Evolutionary conservation across 108 stramenopile species (phyloP).

Genomic region (Cyclotella kingstonii): DNA sequence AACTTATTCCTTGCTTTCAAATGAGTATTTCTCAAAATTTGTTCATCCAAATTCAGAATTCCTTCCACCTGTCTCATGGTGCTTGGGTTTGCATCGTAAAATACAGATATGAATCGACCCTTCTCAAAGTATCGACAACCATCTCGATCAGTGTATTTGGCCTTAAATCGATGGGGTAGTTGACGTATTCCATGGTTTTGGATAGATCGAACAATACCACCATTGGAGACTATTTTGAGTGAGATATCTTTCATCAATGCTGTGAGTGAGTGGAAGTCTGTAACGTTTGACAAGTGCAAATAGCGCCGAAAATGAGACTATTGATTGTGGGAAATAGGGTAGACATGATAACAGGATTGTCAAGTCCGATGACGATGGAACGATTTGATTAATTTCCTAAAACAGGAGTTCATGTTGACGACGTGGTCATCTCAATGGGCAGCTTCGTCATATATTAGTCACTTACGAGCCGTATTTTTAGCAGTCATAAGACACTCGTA

Average conservation of each 20-base stretch:
- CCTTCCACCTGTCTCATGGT: slow-evolving; percentile 63
- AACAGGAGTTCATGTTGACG: background rate
- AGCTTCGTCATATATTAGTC: no score
- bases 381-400: no score
- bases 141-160: slow-evolving; percentile 71
- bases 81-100: slow-evolving; percentile 75
- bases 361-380: no score
- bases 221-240: slow-evolving; percentile 70
- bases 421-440: no score
- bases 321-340: no score
- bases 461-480: slow-evolving; percentile 82
- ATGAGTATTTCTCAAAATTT: slow-evolving; percentile 75
- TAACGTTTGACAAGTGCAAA: background rate
- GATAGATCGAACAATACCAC: slow-evolving; percentile 83
- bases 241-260: slow-evolving; percentile 68
- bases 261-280: slow-evolving; percentile 66
- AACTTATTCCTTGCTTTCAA: slow-evolving; percentile 69
- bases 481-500: slow-evolving; percentile 80
- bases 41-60: slow-evolving; percentile 65
- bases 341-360: no score
- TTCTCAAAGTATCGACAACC: slow-evolving; percentile 83
- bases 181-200: slow-evolving; percentile 86
- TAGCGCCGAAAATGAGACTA: background rate
- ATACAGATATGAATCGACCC: slow-evolving; percentile 80
- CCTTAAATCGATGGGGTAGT: slow-evolving; percentile 81